These are phyloP conservation scores for Aspergillus floridensis DNA, from an alignment of 2,329 filamentous ascomycete species.

Conservation along the genomic window DNA sequence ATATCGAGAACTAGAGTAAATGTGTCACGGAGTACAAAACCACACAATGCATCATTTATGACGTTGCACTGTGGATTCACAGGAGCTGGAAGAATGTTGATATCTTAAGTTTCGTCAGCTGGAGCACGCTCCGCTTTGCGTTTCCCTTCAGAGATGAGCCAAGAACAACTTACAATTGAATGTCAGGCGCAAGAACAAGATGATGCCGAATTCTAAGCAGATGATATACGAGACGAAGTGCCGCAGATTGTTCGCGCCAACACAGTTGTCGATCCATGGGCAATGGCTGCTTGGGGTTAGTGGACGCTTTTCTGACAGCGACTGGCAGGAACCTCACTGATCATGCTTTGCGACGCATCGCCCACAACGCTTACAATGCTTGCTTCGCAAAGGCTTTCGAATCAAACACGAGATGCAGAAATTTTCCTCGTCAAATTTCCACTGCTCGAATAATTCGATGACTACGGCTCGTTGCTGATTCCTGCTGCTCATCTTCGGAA, in stretches of 20 bases:
- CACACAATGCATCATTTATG: conserved; percentile 72
- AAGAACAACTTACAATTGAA: conserved; percentile 62
- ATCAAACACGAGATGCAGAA: conserved; percentile 97
- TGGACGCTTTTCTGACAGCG: background rate
- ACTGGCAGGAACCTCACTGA: conserved; percentile 64
- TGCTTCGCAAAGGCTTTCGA: conserved; percentile 84
- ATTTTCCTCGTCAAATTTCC: conserved; percentile 91
- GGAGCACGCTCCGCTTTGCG: background rate
- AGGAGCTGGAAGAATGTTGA: conserved; percentile 57
- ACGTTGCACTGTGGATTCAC: conserved; percentile 62
- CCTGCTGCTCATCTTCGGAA: conserved; percentile 85
- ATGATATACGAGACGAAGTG: conserved; percentile 93
- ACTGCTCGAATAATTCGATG: conserved; percentile 75
- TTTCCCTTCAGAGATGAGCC: background rate
- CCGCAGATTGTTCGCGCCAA: conserved; percentile 92
- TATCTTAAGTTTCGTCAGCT: conserved; percentile 50
- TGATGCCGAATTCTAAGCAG: conserved; percentile 70
- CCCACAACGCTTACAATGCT: conserved; percentile 88
- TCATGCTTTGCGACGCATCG: conserved; percentile 95
- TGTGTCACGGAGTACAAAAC: conserved; percentile 72
- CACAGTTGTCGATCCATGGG: conserved; percentile 96
- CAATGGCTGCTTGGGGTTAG: conserved; percentile 67
- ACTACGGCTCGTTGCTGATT: conserved; percentile 88
- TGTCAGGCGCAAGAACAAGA: conserved; percentile 67
- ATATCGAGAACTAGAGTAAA: conserved; percentile 76